Conservation (phyloP, 2,329 filamentous ascomycete species). For the Diaporthe amygdali region DNA sequence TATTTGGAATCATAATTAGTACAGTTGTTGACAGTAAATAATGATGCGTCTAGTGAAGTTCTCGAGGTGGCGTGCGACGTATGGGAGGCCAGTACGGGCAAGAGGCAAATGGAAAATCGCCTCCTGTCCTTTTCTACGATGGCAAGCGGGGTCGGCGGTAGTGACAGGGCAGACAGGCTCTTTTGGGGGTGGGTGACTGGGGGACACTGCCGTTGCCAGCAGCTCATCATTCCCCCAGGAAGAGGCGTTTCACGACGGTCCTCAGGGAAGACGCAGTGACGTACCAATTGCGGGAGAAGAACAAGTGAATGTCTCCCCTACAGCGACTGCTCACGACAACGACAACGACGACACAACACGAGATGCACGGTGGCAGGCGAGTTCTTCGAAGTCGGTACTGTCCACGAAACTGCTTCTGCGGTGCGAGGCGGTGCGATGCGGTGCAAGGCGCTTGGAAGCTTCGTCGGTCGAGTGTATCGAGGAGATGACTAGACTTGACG, state of each 20-base stretch:
- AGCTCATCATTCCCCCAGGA: conserved; percentile 14
- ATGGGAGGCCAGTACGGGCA: not conserved
- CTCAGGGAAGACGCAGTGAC: conserved; percentile 43
- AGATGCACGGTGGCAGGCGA: conserved; percentile 23
- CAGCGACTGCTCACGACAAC: conserved; percentile 43
- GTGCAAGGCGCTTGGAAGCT: conserved; percentile 27
- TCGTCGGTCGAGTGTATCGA: conserved; percentile 24
- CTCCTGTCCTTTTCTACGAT: conserved; percentile 9
- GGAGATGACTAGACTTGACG: conserved; percentile 24
- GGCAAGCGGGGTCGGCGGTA: not conserved
- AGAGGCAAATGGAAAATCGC: not conserved
- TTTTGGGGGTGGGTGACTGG: not conserved
- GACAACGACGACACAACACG: conserved; percentile 16
- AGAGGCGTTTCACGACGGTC: conserved; percentile 32
- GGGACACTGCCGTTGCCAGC: not conserved
- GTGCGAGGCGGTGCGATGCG: conserved; percentile 8
- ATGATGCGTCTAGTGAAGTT: not conserved
- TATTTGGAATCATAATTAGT: not conserved
- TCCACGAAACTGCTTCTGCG: conserved; percentile 26
- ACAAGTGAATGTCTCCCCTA: conserved; percentile 98
- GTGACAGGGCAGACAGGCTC: not conserved
- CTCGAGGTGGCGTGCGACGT: not conserved
- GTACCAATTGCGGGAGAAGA: conserved; percentile 84
- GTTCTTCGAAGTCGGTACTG: conserved; percentile 35
- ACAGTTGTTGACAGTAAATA: not conserved